Evolutionary conservation across 1,139 yeast species (phyloP).

Genomic region (Pichia inconspicua): DNA sequence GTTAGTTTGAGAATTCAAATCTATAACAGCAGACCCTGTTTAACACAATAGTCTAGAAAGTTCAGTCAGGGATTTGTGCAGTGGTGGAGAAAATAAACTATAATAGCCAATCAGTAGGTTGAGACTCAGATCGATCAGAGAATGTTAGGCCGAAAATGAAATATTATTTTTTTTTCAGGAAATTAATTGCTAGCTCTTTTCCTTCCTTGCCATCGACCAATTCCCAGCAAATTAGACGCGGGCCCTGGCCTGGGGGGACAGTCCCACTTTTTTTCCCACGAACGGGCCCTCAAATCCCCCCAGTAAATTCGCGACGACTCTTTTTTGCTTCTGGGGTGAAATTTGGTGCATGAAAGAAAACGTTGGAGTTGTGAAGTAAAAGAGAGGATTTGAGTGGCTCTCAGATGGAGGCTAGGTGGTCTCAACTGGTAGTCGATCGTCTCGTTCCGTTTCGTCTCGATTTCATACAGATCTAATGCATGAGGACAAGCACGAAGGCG

Average conservation of each 20-base stretch:
- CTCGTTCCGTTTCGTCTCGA: not conserved
- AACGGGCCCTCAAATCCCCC: no score
- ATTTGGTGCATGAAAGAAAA: no score
- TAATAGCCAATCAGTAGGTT: not conserved
- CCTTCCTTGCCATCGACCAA: no score
- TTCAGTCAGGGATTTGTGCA: not conserved
- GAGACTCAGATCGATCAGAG: not conserved
- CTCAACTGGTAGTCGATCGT: not conserved
- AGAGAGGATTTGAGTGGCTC: not conserved
- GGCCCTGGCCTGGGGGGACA: no score
- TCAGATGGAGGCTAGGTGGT: not conserved
- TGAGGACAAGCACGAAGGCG: not conserved
- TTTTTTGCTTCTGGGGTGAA: no score
- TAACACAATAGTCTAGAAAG: not conserved
- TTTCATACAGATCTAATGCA: not conserved
- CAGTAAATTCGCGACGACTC: no score
- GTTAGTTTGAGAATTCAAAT: not conserved
- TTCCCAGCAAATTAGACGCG: no score
- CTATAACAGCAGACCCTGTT: not conserved
- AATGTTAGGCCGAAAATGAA: not conserved
- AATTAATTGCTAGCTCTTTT: no score
- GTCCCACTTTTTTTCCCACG: no score
- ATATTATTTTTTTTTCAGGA: no score
- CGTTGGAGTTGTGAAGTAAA: no score
- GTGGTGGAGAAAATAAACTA: not conserved